Evolutionary conservation across 306 rosid species (phyloP).

Genomic region (Trichosanthes cucumerina): DNA sequence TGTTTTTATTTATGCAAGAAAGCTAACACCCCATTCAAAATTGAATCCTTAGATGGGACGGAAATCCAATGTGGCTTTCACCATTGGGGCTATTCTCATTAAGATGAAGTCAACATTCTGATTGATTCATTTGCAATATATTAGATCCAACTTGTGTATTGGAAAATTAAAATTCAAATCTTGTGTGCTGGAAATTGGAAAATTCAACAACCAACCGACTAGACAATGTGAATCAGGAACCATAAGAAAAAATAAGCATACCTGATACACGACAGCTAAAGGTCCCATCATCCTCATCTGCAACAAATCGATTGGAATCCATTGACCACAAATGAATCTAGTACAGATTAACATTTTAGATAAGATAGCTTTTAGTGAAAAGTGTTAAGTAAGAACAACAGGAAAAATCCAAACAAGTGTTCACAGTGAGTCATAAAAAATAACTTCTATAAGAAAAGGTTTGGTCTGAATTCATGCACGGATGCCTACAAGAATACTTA

Average conservation of each 20-base stretch:
- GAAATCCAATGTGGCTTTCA: neutral
- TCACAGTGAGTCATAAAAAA: neutral
- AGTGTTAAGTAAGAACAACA: neutral
- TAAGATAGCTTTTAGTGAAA: neutral
- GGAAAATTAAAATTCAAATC: neutral
- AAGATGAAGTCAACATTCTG: neutral
- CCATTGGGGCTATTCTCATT: neutral
- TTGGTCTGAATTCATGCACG: neutral
- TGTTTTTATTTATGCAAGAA: neutral
- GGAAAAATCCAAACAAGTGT: neutral
- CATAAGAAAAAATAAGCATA: constrained; percentile 20
- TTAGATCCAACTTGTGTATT: neutral
- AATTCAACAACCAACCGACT: neutral
- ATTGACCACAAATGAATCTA: constrained; percentile 71
- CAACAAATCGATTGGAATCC: constrained; percentile 77
- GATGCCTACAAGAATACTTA: neutral
- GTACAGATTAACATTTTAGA: constrained; percentile 7
- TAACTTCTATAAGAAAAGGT: neutral
- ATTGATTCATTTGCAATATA: neutral
- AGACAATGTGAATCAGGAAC: neutral
- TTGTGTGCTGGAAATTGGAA: neutral
- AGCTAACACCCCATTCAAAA: neutral
- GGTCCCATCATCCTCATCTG: constrained; percentile 81
- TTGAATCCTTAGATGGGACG: neutral
- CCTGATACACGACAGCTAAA: constrained; percentile 90